Evolutionary conservation across 805 yeast genomes (phyloP).

Genomic region (Millerozyma miso): DNA sequence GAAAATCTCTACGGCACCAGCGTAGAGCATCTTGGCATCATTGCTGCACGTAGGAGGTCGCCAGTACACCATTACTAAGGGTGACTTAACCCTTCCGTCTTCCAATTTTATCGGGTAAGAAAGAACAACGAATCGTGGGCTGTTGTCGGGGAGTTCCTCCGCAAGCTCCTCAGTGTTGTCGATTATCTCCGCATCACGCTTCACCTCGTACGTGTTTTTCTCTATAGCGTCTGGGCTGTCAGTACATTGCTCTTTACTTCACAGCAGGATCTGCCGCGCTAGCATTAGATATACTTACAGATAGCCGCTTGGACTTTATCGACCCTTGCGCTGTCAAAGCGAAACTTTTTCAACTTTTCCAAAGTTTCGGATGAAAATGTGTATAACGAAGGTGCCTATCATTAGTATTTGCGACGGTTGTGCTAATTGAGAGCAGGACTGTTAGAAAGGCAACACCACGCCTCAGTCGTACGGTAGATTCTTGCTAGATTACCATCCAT

Average conservation of each 20-base stretch:
- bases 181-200: conserved; percentile 43
- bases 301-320: conserved; percentile 57
- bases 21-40: conserved; percentile 80
- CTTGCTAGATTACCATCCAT: too few relatives aligned
- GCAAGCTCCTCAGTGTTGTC: conserved; percentile 55
- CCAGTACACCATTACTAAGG: conserved; percentile 81
- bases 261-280: too few relatives aligned
- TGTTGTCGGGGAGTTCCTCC: conserved; percentile 77
- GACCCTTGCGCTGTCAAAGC: conserved; percentile 67
- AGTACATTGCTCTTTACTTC: not conserved
- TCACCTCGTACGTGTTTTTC: conserved; percentile 48
- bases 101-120: conserved; percentile 67
- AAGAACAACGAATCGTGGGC: conserved; percentile 70
- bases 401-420: not conserved
- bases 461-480: too few relatives aligned
- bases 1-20: conserved; percentile 81
- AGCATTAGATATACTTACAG: conserved; percentile 33
- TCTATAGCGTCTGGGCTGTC: conserved; percentile 47
- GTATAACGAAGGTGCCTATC: conserved; percentile 46
- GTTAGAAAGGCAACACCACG: too few relatives aligned
- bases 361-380: conserved; percentile 59
- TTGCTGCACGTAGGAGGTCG: conserved; percentile 84
- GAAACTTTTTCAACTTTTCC: conserved; percentile 60
- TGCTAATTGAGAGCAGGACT: not conserved
- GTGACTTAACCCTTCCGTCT: conserved; percentile 73